A percentile compares a stretch with the other conserved stretches of the same genome.
Conservation (phyloP, 2,329 filamentous ascomycete genomes). For the Polytolypa hystricis region DNA sequence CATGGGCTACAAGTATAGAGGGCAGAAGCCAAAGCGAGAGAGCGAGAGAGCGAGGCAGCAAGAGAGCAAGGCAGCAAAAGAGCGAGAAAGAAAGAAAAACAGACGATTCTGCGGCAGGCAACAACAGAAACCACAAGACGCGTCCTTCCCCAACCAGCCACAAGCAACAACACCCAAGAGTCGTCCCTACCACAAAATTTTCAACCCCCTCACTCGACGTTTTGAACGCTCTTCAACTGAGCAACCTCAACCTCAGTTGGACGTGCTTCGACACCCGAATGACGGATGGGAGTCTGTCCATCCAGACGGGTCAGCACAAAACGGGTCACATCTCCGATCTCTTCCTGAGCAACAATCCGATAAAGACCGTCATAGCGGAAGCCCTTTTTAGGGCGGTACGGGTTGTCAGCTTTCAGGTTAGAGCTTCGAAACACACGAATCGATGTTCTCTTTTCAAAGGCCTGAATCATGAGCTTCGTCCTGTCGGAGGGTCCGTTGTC, state of each 20-base stretch:
- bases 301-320: slow-evolving; percentile 37
- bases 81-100: too few species aligned
- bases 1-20: too few species aligned
- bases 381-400: slow-evolving; percentile 37
- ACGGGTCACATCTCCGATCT: slow-evolving; percentile 30
- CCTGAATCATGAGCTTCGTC: slow-evolving; percentile 36
- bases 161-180: too few species aligned
- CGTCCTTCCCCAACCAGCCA: too few species aligned
- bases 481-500: slow-evolving; percentile 16
- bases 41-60: background rate
- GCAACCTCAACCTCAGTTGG: slow-evolving; percentile 34
- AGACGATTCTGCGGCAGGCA: too few species aligned
- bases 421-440: slow-evolving; percentile 43
- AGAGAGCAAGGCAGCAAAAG: too few species aligned
- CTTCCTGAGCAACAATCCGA: slow-evolving; percentile 29
- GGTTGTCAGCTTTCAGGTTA: slow-evolving; percentile 21
- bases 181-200: too few species aligned
- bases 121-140: too few species aligned
- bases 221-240: slow-evolving; percentile 7
- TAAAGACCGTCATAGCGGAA: slow-evolving; percentile 51
- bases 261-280: slow-evolving; percentile 27
- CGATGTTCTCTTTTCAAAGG: slow-evolving; percentile 23
- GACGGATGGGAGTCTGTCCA: slow-evolving; percentile 40
- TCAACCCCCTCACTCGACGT: too few species aligned
- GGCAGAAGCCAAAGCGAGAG: too few species aligned